These are phyloP conservation scores for Purpureocillium lavendulum DNA, from an alignment of 2,329 filamentous ascomycete genomes.

Conservation along the genomic window DNA sequence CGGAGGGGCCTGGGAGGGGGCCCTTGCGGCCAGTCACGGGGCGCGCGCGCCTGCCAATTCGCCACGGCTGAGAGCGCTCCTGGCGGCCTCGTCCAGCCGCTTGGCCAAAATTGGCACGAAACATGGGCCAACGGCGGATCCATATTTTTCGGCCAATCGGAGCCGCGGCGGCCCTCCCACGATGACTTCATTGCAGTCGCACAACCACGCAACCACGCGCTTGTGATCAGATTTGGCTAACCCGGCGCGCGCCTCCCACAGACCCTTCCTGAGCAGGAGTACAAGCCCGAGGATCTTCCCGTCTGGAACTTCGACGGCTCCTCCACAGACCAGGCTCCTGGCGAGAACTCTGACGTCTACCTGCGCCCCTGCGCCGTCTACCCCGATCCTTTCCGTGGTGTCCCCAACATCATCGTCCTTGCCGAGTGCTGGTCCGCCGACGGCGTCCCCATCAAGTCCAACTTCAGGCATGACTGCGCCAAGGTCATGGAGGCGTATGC, in stretches of 20 bases:
- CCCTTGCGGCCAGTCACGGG: background rate
- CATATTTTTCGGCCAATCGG: no score
- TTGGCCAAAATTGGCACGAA: no score
- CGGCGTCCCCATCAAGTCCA: slow-evolving; percentile 95
- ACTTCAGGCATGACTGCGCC: slow-evolving; percentile 87
- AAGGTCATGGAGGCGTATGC: slow-evolving; percentile 85
- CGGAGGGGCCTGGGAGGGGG: no score
- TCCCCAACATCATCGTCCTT: slow-evolving; percentile 89
- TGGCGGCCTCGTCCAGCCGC: no score
- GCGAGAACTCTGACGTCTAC: slow-evolving; percentile 96
- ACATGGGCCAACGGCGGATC: no score
- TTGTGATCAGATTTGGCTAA: slow-evolving; percentile 1
- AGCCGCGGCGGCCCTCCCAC: no score
- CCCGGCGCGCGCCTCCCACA: slow-evolving; percentile 13
- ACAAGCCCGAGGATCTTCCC: slow-evolving; percentile 43
- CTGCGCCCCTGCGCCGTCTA: slow-evolving; percentile 83
- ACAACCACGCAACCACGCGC: no score
- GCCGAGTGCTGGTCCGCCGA: slow-evolving; percentile 92
- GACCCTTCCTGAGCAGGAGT: slow-evolving; percentile 43
- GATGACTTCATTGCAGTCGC: no score
- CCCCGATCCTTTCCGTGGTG: slow-evolving; percentile 83
- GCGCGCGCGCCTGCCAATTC: no score
- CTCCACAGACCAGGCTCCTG: slow-evolving; percentile 84
- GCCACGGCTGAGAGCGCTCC: no score
- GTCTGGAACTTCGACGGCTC: slow-evolving; percentile 62